Percentiles rank a stretch among this genome's conserved stretches.
Conservation (phyloP, 176 grass and related monocot species). For the Triticum urartu region DNA sequence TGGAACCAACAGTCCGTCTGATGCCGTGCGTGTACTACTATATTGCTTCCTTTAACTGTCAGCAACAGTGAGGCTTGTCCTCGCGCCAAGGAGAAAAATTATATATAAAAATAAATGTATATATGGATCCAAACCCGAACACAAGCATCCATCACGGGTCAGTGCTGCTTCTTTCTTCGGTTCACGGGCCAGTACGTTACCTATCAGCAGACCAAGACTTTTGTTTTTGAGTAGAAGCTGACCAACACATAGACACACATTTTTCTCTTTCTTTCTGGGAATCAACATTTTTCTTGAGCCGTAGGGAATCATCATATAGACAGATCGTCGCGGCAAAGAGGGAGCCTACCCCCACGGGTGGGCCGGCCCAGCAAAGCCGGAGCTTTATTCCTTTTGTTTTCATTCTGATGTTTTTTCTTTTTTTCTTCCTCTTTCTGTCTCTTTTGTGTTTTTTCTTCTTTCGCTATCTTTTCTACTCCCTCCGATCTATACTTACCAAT, state of each 20-base stretch:
- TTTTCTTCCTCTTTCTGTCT: not conserved
- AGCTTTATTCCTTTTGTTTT: not conserved
- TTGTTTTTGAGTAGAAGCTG: no score
- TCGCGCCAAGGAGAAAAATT: not conserved
- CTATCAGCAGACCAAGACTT: not conserved
- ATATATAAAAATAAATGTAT: not conserved
- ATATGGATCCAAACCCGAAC: not conserved
- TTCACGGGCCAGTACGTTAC: not conserved
- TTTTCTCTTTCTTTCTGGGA: no score
- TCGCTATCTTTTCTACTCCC: not conserved
- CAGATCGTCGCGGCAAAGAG: not conserved
- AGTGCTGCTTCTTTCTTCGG: not conserved
- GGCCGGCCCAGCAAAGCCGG: not conserved
- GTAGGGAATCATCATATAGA: no score
- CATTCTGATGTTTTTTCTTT: not conserved
- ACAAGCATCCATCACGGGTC: not conserved
- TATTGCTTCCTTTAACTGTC: not conserved
- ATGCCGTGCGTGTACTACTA: no score
- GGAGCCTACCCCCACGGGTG: not conserved
- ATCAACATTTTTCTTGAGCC: no score
- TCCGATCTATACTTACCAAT: no score
- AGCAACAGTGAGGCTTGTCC: not conserved
- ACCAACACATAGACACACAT: no score
- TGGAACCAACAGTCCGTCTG: not conserved
- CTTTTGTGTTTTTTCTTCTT: not conserved